Conservation (phyloP, 192 early-diverging fungal species). For the Mortierella hygrophila region DNA sequence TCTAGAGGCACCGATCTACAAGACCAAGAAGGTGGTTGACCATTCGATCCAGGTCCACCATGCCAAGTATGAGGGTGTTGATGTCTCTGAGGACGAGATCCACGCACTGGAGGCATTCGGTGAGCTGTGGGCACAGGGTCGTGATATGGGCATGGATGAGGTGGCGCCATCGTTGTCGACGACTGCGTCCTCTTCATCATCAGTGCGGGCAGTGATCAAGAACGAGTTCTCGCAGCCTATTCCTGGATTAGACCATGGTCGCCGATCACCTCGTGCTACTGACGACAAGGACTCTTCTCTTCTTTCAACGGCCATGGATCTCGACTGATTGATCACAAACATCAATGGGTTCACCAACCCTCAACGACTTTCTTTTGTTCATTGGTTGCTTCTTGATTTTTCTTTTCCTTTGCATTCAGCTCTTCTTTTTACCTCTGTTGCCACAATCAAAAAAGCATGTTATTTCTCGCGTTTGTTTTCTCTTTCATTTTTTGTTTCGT, state of each 20-base stretch:
- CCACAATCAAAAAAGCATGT: neutral
- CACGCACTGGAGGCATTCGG: slow-evolving; percentile 51
- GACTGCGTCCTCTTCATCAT: neutral
- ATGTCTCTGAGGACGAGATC: slow-evolving; percentile 51
- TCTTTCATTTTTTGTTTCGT: slow-evolving; percentile 13
- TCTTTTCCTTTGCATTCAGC: neutral
- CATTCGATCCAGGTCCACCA: slow-evolving; percentile 27
- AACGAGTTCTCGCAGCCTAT: slow-evolving; percentile 19
- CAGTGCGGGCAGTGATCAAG: neutral
- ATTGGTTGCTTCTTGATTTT: neutral
- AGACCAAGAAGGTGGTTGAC: slow-evolving; percentile 35
- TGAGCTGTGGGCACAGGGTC: slow-evolving; percentile 47
- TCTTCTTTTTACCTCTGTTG: neutral
- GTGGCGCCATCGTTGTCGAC: neutral
- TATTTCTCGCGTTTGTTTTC: neutral
- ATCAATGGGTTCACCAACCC: neutral
- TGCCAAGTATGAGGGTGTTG: slow-evolving; percentile 42
- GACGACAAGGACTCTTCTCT: neutral
- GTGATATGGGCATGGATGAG: slow-evolving; percentile 28
- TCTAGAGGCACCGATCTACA: slow-evolving; percentile 43
- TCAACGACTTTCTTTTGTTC: too few species aligned
- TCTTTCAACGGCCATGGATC: slow-evolving; percentile 23
- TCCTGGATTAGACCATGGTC: slow-evolving; percentile 28
- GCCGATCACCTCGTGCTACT: slow-evolving; percentile 22
- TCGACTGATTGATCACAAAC: slow-evolving; percentile 20